Percentiles rank a stretch among this genome's conserved stretches.
Conservation (phyloP, 2,329 filamentous ascomycete species). For the Didymella pinodella region DNA sequence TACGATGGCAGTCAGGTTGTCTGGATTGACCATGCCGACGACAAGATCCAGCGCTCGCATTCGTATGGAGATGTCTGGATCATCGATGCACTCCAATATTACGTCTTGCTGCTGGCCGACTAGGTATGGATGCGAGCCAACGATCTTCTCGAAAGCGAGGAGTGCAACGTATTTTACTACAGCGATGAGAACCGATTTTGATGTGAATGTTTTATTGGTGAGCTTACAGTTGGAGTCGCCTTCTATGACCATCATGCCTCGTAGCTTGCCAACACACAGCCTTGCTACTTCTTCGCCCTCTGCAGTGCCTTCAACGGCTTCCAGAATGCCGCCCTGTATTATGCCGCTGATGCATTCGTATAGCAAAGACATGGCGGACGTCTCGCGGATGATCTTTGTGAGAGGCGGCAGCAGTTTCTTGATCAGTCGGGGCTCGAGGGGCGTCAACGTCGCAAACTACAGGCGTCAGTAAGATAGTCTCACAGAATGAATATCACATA, state of each 20-base stretch:
- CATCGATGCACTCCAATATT: conserved; percentile 95
- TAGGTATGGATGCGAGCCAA: conserved; percentile 83
- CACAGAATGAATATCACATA: conserved; percentile 55
- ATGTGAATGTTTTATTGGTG: conserved; percentile 23
- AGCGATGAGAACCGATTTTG: conserved; percentile 4
- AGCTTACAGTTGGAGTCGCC: conserved; percentile 87
- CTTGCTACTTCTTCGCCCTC: conserved; percentile 92
- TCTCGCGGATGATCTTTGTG: conserved; percentile 92
- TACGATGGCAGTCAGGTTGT: conserved; percentile 84
- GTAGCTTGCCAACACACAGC: conserved; percentile 89
- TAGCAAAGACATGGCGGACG: conserved; percentile 94
- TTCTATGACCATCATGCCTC: conserved; percentile 92
- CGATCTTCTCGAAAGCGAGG: conserved; percentile 94
- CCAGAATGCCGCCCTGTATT: conserved; percentile 93
- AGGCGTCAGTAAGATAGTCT: conserved; percentile 20
- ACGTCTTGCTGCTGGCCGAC: conserved; percentile 95
- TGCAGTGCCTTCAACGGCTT: conserved; percentile 77
- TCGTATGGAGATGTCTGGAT: conserved; percentile 93
- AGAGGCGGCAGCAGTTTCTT: conserved; percentile 90
- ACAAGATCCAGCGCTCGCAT: conserved; percentile 91
- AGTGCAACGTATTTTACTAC: conserved; percentile 96
- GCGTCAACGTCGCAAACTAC: conserved; percentile 92
- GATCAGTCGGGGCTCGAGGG: conserved; percentile 87
- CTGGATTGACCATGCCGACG: conserved; percentile 89
- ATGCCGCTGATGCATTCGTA: conserved; percentile 99